Evolutionary conservation across 2,329 filamentous ascomycete species (phyloP).

Genomic region (Colletotrichum paranaense): DNA sequence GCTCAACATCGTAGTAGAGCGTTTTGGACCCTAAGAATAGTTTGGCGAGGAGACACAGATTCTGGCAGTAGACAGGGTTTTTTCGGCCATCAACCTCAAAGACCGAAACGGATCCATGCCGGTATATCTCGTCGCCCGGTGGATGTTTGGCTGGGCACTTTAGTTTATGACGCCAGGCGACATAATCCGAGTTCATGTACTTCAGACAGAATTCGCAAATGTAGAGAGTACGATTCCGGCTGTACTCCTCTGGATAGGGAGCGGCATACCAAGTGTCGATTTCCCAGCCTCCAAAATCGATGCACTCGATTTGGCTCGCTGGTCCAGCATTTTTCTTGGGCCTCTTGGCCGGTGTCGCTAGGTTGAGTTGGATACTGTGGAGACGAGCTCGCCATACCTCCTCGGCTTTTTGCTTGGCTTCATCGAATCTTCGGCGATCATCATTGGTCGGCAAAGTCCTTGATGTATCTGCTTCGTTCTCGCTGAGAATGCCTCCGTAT

Average conservation of each 20-base stretch:
- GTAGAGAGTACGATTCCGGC: constrained; percentile 94
- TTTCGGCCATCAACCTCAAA: constrained; percentile 98
- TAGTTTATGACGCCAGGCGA: constrained; percentile 96
- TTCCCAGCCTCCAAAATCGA: constrained; percentile 97
- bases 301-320: constrained; percentile 97
- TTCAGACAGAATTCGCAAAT: constrained; percentile 99
- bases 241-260: constrained; percentile 98
- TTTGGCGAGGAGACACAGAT: constrained; percentile 94
- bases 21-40: constrained; percentile 99
- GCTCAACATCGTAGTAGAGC: constrained; percentile 97
- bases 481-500: constrained; percentile 91
- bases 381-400: constrained; percentile 84
- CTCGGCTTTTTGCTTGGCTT: constrained; percentile 90
- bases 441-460: constrained; percentile 84
- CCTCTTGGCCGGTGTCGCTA: constrained; percentile 72
- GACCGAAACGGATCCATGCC: constrained; percentile 89
- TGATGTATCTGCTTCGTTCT: constrained; percentile 90
- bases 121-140: constrained; percentile 97
- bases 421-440: constrained; percentile 88
- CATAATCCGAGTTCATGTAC: constrained; percentile 99
- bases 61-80: constrained; percentile 98
- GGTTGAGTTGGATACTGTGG: constrained; percentile 70
- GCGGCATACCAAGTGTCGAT: constrained; percentile 99
- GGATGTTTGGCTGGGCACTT: constrained; percentile 98
- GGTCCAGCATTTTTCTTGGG: constrained; percentile 83